A percentile compares a stretch with the other conserved stretches of the same genome.
phyloP scores from a whole-genome alignment of 2,329 filamentous ascomycete species.

The Chalaropsis ovoidea region DNA sequence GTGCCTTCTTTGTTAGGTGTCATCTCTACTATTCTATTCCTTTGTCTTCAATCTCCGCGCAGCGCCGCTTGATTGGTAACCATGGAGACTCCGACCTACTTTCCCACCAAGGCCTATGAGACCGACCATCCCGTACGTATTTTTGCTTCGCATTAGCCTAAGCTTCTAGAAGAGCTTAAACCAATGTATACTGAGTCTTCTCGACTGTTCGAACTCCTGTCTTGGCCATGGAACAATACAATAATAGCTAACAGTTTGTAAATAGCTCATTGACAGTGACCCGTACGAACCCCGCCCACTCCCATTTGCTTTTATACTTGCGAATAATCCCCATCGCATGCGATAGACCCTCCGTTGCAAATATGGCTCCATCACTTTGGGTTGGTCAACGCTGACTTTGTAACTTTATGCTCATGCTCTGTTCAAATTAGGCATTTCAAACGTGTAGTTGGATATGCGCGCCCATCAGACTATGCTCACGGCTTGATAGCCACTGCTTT shows the following conservation, averaged over 20 bases:
- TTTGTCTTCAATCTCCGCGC: background rate
- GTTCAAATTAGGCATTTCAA: conserved; percentile 63
- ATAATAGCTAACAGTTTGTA: conserved; percentile 25
- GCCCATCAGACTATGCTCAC: conserved; percentile 68
- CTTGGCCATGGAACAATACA: background rate
- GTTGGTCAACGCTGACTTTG: background rate
- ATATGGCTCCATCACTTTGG: background rate
- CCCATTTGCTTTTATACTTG: background rate
- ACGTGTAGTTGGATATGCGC: conserved; percentile 79
- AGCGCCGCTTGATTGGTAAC: background rate
- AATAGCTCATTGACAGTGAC: conserved; percentile 95
- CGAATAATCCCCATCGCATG: background rate
- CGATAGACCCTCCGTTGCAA: background rate
- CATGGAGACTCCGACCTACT: conserved; percentile 24
- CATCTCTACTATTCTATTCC: background rate
- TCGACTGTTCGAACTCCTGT: background rate
- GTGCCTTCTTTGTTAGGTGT: background rate
- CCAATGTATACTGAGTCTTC: background rate
- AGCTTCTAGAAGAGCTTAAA: background rate
- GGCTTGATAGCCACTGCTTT: conserved; percentile 59
- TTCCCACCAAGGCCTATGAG: conserved; percentile 59
- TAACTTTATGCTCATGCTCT: background rate
- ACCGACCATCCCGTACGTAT: conserved; percentile 76
- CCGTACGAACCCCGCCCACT: conserved; percentile 56
- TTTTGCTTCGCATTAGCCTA: conserved; percentile 27